Base-by-base conservation (phyloP, 2,329 filamentous ascomycete species). In the Cordyceps cicadae region DNA sequence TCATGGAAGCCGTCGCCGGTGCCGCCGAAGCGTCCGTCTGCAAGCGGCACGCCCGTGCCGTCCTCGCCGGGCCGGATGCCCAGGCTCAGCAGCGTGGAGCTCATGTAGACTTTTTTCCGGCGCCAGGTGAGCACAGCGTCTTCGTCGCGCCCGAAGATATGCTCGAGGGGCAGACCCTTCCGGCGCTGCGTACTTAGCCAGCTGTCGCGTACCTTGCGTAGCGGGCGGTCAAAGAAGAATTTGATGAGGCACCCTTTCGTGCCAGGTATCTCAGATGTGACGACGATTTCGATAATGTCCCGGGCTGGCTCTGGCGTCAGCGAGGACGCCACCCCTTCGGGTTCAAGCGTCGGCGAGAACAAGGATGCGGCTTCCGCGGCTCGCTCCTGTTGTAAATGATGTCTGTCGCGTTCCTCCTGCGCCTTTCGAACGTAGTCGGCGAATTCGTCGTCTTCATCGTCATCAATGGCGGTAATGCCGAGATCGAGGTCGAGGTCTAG, bases 41-140 rank as follows among this genome's bases (percentile, higher is more conserved):
- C 70, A 12, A 70, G 67, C 21, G 81, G 71, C 15, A 77, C 71
- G 15, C 45, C 54, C 46, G 80, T 79, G 5, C 79, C 72, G 14
- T 68, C 67, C 6, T 64, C 69, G 12, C 75, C 71, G 0, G 77
- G 75, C 9, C 74, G 69, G 51, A 94, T 81, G 7, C 86, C 86
- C 7, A 96, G 75, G 53, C 82, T 86, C 58, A 80, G 79, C 62
- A 90, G 87, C 1, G 87, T 92, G 5, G 89, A 90, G n/a, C 83
- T 81, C 64, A 89, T 84, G 70, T 88, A 96, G 3, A 96, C 74
- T 62, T 84, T 83, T 62, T 83, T 84, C 29, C 84, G 81, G 64
- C 86, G 87, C 87, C 90, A 96, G 0, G 90, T 94, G 60, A 97
- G 80, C 67, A 94, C 88, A 19, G 95, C 76, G 0, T 78, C 75